These are phyloP conservation scores for Boletus subparvulus DNA, from an alignment of 768 basidiomycete genomes.

Conservation along the genomic window DNA sequence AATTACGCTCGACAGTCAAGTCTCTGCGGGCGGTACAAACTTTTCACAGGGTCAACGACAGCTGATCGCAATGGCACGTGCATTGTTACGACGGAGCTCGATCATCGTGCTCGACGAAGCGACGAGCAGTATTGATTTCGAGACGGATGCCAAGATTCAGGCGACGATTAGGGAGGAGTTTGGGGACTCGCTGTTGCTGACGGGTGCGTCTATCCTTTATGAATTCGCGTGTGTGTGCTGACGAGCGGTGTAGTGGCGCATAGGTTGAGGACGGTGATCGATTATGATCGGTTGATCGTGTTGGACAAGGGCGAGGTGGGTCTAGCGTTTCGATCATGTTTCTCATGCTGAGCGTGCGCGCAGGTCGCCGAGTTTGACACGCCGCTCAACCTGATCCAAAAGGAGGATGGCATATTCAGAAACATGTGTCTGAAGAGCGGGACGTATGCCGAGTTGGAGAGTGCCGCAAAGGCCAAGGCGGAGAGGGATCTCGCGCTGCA, in stretches of 20 bases:
- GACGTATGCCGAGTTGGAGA: constrained; percentile 59
- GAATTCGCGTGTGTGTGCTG: neutral
- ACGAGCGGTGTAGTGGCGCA: constrained; percentile 52
- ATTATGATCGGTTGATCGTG: constrained; percentile 78
- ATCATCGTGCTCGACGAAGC: constrained; percentile 83
- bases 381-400: constrained; percentile 63
- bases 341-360: neutral
- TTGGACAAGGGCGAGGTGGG: constrained; percentile 50
- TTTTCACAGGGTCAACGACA: constrained; percentile 94
- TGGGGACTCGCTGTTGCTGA: constrained; percentile 66
- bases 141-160: constrained; percentile 89
- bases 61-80: constrained; percentile 82
- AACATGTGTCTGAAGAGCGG: constrained; percentile 73
- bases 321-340: neutral
- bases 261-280: constrained; percentile 73
- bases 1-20: constrained; percentile 71
- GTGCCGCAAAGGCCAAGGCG: constrained; percentile 47
- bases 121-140: constrained; percentile 84
- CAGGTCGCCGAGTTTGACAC: constrained; percentile 68
- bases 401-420: constrained; percentile 62
- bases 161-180: constrained; percentile 86
- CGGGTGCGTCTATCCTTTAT: constrained; percentile 45
- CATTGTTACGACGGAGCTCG: constrained; percentile 66
- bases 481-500: constrained; percentile 14
- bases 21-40: constrained; percentile 84